A percentile compares a stretch with the other conserved stretches of the same genome.
These are phyloP conservation scores for Candida tallmaniae DNA, from an alignment of 805 yeast species.

Conservation along the genomic window DNA sequence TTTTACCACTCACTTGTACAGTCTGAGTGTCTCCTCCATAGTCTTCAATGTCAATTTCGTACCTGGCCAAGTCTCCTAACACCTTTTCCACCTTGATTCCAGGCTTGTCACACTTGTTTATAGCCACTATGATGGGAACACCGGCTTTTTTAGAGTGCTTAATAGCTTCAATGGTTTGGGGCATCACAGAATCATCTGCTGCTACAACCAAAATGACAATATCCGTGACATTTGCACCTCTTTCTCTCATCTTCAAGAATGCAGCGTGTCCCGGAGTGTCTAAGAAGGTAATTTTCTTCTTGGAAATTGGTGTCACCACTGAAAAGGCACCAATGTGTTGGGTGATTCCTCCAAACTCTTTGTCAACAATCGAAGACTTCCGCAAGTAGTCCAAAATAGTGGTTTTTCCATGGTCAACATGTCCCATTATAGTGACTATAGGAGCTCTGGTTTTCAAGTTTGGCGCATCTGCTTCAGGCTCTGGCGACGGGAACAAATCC, in stretches of 20 bases:
- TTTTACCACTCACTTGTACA: slow-evolving; percentile 80
- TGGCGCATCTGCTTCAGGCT: slow-evolving; percentile 22
- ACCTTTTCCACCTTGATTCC: slow-evolving; percentile 74
- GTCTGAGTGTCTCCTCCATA: slow-evolving; percentile 95
- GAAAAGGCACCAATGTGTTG: slow-evolving; percentile 98
- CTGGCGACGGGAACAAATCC: slow-evolving; percentile 54
- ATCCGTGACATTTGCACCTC: slow-evolving; percentile 95
- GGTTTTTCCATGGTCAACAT: slow-evolving; percentile 97
- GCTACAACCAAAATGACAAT: slow-evolving; percentile 91
- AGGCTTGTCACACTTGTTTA: slow-evolving; percentile 85
- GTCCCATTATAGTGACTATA: slow-evolving; percentile 97
- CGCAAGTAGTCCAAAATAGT: slow-evolving; percentile 85
- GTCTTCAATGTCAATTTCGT: slow-evolving; percentile 83
- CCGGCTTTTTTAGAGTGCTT: slow-evolving; percentile 82
- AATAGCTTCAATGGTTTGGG: slow-evolving; percentile 94
- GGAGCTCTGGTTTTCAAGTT: slow-evolving; percentile 74
- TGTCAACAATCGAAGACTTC: slow-evolving; percentile 75
- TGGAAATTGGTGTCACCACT: slow-evolving; percentile 70
- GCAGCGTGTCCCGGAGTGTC: slow-evolving; percentile 99
- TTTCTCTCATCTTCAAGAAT: slow-evolving; percentile 89
- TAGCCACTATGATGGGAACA: slow-evolving; percentile 84
- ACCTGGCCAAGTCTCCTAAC: slow-evolving; percentile 65
- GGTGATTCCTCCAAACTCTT: slow-evolving; percentile 94
- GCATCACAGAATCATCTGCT: slow-evolving; percentile 97
- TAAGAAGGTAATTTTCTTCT: slow-evolving; percentile 76